phyloP scores from a whole-genome alignment of 352 stramenopile genomes.

The Blastocystis sp. region DNA sequence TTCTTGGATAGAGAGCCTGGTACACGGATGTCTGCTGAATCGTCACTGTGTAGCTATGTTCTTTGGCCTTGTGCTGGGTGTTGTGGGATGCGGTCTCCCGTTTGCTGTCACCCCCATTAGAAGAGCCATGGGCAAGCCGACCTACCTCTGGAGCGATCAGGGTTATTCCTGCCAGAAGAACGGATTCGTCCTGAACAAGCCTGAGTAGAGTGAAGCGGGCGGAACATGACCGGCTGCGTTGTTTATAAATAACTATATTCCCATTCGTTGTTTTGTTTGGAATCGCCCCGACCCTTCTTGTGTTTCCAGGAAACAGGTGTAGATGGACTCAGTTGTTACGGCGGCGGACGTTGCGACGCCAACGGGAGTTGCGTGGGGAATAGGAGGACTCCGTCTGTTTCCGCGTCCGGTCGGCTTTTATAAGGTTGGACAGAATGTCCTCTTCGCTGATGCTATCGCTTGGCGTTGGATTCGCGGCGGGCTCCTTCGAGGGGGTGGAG shows the following conservation, averaged over 20 bases:
- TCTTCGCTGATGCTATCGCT: neutral
- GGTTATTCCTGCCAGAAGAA: conserved; percentile 61
- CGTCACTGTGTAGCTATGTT: conserved; percentile 45
- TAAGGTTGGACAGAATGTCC: no score
- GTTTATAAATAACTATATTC: neutral
- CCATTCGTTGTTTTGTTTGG: conserved; percentile 27
- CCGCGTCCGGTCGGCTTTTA: no score
- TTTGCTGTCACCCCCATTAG: conserved; percentile 35
- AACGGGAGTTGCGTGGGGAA: no score
- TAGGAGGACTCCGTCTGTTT: no score
- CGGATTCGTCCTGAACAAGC: conserved; percentile 48
- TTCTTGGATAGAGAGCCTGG: conserved; percentile 67
- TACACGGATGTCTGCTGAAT: neutral
- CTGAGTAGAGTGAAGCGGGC: neutral
- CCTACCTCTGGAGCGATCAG: conserved; percentile 54
- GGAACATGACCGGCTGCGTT: neutral
- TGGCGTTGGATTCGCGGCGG: neutral
- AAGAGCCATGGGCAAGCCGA: conserved; percentile 32
- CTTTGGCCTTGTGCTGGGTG: conserved; percentile 18
- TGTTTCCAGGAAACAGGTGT: no score
- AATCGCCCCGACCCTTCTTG: no score
- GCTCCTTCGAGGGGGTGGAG: neutral
- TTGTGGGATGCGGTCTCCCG: conserved; percentile 49
- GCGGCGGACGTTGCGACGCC: no score
- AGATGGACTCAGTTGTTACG: no score